phyloP scores from a whole-genome alignment of 2,329 filamentous ascomycete species.

The Ophiocordyceps australis region DNA sequence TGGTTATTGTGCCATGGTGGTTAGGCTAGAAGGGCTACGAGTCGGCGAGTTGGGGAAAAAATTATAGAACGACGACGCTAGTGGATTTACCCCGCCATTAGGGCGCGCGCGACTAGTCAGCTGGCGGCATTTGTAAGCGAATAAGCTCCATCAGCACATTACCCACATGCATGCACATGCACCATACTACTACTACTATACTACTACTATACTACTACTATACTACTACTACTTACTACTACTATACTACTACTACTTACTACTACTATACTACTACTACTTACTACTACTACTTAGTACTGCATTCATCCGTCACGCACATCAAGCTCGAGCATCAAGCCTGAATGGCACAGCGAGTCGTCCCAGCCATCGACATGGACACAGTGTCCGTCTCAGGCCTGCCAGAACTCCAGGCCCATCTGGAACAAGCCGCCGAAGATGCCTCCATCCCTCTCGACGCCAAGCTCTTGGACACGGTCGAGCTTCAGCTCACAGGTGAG shows the following conservation, averaged over 20 bases:
- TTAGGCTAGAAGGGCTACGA: not conserved
- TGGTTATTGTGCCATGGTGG: not conserved
- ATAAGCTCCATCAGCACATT: too few species aligned
- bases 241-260: too few species aligned
- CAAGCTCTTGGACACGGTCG: conserved; percentile 38
- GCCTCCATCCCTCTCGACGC: conserved; percentile 21
- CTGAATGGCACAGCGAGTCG: conserved; percentile 14
- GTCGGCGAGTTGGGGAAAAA: not conserved
- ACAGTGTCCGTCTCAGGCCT: conserved; percentile 30
- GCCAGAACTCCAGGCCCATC: conserved; percentile 33
- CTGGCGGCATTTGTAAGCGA: too few species aligned
- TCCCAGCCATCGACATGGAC: conserved; percentile 18
- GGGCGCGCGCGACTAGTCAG: too few species aligned
- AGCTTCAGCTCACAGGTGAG: conserved; percentile 37
- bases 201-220: too few species aligned
- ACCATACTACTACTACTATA: too few species aligned
- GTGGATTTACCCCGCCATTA: too few species aligned
- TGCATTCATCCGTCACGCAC: not conserved
- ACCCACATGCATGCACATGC: too few species aligned
- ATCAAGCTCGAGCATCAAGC: not conserved
- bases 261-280: too few species aligned
- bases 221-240: too few species aligned
- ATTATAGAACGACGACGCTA: too few species aligned
- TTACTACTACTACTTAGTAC: too few species aligned
- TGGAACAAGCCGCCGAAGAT: conserved; percentile 28